phyloP scores from a whole-genome alignment of 192 early-diverging fungal species.

The Radiomyces spectabilis region DNA sequence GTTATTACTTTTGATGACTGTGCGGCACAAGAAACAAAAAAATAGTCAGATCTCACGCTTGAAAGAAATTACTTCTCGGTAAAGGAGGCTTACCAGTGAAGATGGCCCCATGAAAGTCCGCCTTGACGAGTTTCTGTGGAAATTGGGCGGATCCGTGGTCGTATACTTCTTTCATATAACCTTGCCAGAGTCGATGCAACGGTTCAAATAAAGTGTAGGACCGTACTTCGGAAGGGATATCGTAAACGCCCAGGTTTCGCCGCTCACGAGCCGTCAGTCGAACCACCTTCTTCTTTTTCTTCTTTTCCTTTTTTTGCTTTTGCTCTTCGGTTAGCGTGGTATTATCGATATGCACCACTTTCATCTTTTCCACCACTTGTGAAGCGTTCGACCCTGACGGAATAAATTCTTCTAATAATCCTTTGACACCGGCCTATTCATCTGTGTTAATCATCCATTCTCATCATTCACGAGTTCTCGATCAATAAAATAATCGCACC shows the following conservation, averaged over 20 bases:
- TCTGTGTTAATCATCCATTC: no score
- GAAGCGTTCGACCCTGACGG: no score
- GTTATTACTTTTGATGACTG: conserved; percentile 68
- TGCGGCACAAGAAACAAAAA: not conserved
- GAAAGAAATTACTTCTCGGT: not conserved
- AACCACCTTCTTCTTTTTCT: no score
- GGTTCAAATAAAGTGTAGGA: conserved; percentile 63
- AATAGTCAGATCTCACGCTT: not conserved
- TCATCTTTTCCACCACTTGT: no score
- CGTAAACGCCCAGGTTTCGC: conserved; percentile 48
- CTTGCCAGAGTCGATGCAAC: conserved; percentile 73
- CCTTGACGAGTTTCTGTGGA: conserved; percentile 58
- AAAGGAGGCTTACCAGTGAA: conserved; percentile 47
- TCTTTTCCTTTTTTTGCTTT: no score
- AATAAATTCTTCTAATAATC: no score
- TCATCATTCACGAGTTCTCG: no score
- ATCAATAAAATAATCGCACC: no score
- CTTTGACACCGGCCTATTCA: no score
- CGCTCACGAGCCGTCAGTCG: conserved; percentile 30
- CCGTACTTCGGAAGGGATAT: conserved; percentile 48
- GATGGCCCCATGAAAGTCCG: conserved; percentile 85
- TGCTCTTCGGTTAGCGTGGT: no score
- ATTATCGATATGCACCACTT: no score
- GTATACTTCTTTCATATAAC: conserved; percentile 66
- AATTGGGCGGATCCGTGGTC: conserved; percentile 14